Evolutionary conservation across 306 rosid species (phyloP).

Genomic region (Betula pendula): DNA sequence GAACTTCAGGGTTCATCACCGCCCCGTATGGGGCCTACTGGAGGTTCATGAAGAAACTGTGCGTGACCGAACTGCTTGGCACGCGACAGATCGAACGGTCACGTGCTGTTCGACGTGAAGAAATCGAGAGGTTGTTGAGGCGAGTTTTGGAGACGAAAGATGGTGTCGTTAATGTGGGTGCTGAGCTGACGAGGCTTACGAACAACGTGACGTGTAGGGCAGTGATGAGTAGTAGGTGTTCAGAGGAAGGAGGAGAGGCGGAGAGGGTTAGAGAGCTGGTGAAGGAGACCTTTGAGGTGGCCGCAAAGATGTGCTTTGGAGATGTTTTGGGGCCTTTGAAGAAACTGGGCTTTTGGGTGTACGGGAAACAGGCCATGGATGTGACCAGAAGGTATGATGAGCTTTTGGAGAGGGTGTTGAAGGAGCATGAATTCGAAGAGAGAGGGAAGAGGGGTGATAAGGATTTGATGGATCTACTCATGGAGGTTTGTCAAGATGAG

Average conservation of each 20-base stretch:
- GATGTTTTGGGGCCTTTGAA: conserved; percentile 56
- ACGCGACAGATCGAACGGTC: conserved; percentile 43
- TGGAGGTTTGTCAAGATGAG: conserved; percentile 48
- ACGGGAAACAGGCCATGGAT: conserved; percentile 46
- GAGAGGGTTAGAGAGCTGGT: conserved; percentile 42
- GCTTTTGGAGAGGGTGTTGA: conserved; percentile 46
- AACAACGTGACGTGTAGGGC: conserved; percentile 53
- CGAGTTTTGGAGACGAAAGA: conserved; percentile 27
- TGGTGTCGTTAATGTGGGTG: conserved; percentile 37
- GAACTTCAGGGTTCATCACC: conserved; percentile 42
- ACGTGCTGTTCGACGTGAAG: conserved; percentile 25
- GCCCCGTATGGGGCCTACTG: conserved; percentile 55
- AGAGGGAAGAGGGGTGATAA: conserved; percentile 9
- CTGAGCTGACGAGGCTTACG: conserved; percentile 48
- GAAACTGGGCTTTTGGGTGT: conserved; percentile 44
- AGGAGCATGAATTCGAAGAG: conserved; percentile 49
- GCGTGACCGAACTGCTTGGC: conserved; percentile 39
- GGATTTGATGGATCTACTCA: conserved; percentile 45
- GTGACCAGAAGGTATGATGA: conserved; percentile 49
- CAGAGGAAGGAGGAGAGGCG: conserved; percentile 44
- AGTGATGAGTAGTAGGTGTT: conserved; percentile 52
- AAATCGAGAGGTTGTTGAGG: conserved; percentile 15
- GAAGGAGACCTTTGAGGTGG: conserved; percentile 40
- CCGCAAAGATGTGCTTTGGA: conserved; percentile 47
- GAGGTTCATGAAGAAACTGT: conserved; percentile 57